Evolutionary conservation across 805 yeast genomes (phyloP).

Genomic region (Saccharomycopsis fermentans): DNA sequence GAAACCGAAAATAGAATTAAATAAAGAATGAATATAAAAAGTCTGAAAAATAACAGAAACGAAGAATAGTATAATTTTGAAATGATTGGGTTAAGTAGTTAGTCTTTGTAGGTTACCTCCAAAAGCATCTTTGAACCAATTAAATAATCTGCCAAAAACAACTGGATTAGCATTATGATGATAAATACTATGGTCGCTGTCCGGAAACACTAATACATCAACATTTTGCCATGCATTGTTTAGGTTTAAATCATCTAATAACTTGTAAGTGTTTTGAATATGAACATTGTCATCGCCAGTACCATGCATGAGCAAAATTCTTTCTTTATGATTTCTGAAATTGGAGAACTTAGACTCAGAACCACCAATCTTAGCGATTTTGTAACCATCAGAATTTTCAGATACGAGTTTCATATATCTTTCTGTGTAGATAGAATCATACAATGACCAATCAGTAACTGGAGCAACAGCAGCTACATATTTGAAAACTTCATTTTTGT

Average conservation of each 20-base stretch:
- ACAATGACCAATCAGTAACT: constrained; percentile 87
- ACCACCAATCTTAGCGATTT: constrained; percentile 36
- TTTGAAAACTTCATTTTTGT: constrained; percentile 61
- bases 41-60: neutral
- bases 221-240: constrained; percentile 48
- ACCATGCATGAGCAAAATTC: constrained; percentile 90
- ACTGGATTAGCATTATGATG: constrained; percentile 71
- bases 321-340: constrained; percentile 39
- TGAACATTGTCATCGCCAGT: constrained; percentile 97
- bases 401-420: constrained; percentile 84
- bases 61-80: neutral
- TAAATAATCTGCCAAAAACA: constrained; percentile 58
- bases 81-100: neutral
- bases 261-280: constrained; percentile 74
- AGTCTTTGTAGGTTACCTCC: constrained; percentile 26
- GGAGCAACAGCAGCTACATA: constrained; percentile 97
- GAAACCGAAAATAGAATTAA: too few relatives aligned
- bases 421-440: constrained; percentile 92
- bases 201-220: constrained; percentile 86
- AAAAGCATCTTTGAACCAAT: constrained; percentile 61
- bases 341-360: constrained; percentile 24
- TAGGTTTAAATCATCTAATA: constrained; percentile 62
- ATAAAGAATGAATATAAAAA: too few relatives aligned
- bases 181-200: constrained; percentile 76
- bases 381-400: constrained; percentile 56